Evolutionary conservation across 805 yeast genomes (phyloP).

Genomic region (Cyberlindnera misumaiensis): DNA sequence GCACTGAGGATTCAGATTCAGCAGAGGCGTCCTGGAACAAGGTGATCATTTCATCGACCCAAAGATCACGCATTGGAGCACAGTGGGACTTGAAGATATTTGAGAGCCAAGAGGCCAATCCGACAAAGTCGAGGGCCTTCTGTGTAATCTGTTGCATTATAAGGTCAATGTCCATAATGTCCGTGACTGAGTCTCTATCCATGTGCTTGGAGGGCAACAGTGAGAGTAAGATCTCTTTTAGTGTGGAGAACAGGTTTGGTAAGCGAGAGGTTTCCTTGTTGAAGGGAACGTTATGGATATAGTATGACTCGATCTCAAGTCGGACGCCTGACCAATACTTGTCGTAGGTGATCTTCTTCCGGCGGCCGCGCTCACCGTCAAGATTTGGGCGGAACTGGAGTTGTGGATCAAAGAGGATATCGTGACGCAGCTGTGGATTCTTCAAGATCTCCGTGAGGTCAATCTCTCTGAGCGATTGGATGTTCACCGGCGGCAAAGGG

Average conservation of each 20-base stretch:
- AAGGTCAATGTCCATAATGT: constrained; percentile 70
- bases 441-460: constrained; percentile 83
- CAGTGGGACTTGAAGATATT: constrained; percentile 79
- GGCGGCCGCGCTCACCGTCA: constrained; percentile 83
- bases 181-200: constrained; percentile 59
- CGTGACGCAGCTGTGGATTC: constrained; percentile 90
- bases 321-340: constrained; percentile 79
- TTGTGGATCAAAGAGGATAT: constrained; percentile 86
- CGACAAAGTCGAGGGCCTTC: constrained; percentile 66
- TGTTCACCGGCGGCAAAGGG: constrained; percentile 74
- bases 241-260: constrained; percentile 68
- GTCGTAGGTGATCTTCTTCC: constrained; percentile 70
- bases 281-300: constrained; percentile 3
- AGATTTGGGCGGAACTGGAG: constrained; percentile 86
- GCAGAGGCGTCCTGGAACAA: constrained; percentile 32
- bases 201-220: constrained; percentile 59
- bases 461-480: constrained; percentile 75
- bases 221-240: constrained; percentile 66
- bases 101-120: constrained; percentile 68
- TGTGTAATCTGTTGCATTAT: constrained; percentile 67
- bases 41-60: constrained; percentile 79
- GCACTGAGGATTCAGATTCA: constrained; percentile 20
- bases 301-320: constrained; percentile 50
- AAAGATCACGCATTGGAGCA: constrained; percentile 90
- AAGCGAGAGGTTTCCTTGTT: constrained; percentile 25